Conservation (phyloP, 2,329 filamentous ascomycete genomes). For the Pseudogymnoascus sp. region DNA sequence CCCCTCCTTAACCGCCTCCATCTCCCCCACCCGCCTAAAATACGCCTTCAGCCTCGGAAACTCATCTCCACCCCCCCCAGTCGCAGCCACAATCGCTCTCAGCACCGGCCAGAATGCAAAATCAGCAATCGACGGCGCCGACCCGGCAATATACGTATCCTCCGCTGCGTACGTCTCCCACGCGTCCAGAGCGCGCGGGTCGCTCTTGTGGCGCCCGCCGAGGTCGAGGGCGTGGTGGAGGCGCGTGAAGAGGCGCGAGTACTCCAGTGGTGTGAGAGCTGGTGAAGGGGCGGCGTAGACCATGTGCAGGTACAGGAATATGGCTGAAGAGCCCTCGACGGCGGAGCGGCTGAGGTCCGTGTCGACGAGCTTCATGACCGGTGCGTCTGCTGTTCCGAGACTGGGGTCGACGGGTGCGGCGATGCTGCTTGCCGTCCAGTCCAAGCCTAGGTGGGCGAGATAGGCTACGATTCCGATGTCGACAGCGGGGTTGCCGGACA, state of each 20-base stretch:
- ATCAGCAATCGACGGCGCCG: slow-evolving; percentile 39
- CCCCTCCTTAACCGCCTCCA: background rate
- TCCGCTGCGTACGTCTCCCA: slow-evolving; percentile 19
- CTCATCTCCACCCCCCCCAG: slow-evolving; percentile 24
- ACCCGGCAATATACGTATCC: slow-evolving; percentile 38
- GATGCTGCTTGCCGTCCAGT: slow-evolving; percentile 25
- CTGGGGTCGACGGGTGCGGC: slow-evolving; percentile 22
- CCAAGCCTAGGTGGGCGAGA: slow-evolving; percentile 40
- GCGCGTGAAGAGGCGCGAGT: slow-evolving; percentile 17
- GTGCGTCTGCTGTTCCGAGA: slow-evolving; percentile 16
- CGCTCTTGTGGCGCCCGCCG: background rate
- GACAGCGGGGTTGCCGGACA: slow-evolving; percentile 38
- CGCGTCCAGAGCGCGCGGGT: slow-evolving; percentile 23
- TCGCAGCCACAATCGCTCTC: slow-evolving; percentile 35
- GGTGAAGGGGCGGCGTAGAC: slow-evolving; percentile 32
- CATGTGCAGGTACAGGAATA: slow-evolving; percentile 54
- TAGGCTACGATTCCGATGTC: slow-evolving; percentile 45
- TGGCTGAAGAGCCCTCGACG: slow-evolving; percentile 42
- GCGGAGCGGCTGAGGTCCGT: slow-evolving; percentile 41
- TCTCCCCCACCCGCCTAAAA: slow-evolving; percentile 16
- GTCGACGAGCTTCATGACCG: slow-evolving; percentile 44
- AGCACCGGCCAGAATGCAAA: slow-evolving; percentile 51
- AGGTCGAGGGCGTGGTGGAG: slow-evolving; percentile 35
- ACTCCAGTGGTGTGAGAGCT: slow-evolving; percentile 22
- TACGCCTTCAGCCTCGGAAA: slow-evolving; percentile 26